These are phyloP conservation scores for Volvox africanus DNA, from an alignment of 139 green algal species.

Conservation along the genomic window DNA sequence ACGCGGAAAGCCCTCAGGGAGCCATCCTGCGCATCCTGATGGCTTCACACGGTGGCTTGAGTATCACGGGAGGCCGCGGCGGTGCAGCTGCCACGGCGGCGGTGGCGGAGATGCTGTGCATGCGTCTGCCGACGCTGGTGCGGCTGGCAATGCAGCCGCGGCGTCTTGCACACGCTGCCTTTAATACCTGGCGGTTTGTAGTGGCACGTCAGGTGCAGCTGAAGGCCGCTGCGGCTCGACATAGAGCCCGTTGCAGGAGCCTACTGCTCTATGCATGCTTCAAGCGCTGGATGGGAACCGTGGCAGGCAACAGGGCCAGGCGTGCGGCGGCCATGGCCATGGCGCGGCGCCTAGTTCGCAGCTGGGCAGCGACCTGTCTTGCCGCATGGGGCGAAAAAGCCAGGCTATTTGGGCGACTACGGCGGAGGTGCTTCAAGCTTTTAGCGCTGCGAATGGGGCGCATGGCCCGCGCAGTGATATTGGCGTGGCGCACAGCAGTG, in stretches of 20 bases:
- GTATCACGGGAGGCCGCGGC: neutral
- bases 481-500: neutral
- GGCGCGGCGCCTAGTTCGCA: neutral
- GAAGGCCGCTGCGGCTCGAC: neutral
- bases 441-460: neutral
- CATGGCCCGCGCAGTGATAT: neutral
- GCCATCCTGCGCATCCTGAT: neutral
- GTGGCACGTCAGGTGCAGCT: neutral
- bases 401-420: neutral
- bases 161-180: neutral
- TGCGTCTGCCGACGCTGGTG: conserved; percentile 5
- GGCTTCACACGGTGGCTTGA: neutral
- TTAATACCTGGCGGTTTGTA: neutral
- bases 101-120: neutral
- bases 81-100: neutral
- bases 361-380: neutral
- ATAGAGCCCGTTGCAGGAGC: neutral
- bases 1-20: neutral
- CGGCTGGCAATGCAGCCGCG: neutral
- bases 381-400: neutral
- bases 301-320: neutral
- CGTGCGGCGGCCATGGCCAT: neutral
- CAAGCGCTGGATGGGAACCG: neutral
- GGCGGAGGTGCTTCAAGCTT: neutral
- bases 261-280: neutral